phyloP scores from a whole-genome alignment of 2,329 filamentous ascomycete species.

The Nemania sp. region DNA sequence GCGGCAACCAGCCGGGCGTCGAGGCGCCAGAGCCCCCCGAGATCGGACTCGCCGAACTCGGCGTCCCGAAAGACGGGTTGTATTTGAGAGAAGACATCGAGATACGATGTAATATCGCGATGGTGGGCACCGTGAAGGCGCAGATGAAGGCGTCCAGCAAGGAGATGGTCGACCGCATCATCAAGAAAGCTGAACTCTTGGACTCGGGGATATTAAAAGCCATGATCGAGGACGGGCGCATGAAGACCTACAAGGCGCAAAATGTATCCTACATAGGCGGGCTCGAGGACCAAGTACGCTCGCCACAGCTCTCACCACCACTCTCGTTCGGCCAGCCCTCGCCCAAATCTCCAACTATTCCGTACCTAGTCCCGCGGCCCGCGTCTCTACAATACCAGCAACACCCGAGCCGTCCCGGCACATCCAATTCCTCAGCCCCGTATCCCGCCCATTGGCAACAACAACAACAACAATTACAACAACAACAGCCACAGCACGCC shows the following conservation, averaged over 20 bases:
- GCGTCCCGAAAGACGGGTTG: slow-evolving; percentile 65
- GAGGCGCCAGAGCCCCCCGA: slow-evolving; percentile 65
- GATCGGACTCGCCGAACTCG: slow-evolving; percentile 61
- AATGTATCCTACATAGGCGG: slow-evolving; percentile 37
- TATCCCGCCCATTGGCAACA: slow-evolving; percentile 35
- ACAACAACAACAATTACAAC: slow-evolving; percentile 31
- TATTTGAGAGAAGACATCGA: slow-evolving; percentile 73
- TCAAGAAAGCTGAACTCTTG: slow-evolving; percentile 71
- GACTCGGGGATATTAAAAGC: slow-evolving; percentile 67
- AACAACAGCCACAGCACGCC: background rate
- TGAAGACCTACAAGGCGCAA: slow-evolving; percentile 60
- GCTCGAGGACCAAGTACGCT: slow-evolving; percentile 25
- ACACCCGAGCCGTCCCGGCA: slow-evolving; percentile 39
- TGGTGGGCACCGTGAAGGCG: slow-evolving; percentile 67
- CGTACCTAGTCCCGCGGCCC: slow-evolving; percentile 48
- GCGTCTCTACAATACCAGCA: slow-evolving; percentile 39
- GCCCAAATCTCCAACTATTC: slow-evolving; percentile 41
- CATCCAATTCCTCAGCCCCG: slow-evolving; percentile 35
- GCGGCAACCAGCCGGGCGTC: slow-evolving; percentile 67
- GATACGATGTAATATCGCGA: slow-evolving; percentile 68
- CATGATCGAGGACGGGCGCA: slow-evolving; percentile 67
- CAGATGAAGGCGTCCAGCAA: slow-evolving; percentile 68
- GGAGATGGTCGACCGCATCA: slow-evolving; percentile 68
- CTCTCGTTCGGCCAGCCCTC: slow-evolving; percentile 29
- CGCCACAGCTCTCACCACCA: slow-evolving; percentile 36